A percentile compares a stretch with the other conserved stretches of the same genome.
Conservation (phyloP, 768 basidiomycete species). For the Neoboletus subvelutipes region DNA sequence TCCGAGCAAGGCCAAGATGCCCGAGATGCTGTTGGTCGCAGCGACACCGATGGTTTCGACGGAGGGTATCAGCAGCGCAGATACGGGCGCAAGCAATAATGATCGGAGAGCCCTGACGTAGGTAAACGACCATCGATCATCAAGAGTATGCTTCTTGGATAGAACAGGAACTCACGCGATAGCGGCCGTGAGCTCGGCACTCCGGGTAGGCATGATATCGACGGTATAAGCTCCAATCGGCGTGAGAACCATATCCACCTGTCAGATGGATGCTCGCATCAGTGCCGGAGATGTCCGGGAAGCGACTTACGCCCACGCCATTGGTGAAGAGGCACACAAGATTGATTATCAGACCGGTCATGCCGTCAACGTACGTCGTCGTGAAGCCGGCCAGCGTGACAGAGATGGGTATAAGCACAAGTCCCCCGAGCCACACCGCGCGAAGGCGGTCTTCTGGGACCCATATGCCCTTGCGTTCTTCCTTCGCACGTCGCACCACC, state of each 20-base stretch:
- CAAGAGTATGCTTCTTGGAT: neutral
- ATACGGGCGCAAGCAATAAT: conserved; percentile 14
- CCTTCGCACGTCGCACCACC: conserved; percentile 47
- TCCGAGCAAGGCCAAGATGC: conserved; percentile 48
- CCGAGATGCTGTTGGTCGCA: conserved; percentile 46
- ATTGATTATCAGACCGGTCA: conserved; percentile 48
- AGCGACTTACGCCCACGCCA: conserved; percentile 54
- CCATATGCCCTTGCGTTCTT: conserved; percentile 54
- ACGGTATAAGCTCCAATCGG: conserved; percentile 58
- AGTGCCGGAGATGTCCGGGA: neutral
- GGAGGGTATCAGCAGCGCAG: conserved; percentile 34
- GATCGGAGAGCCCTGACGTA: conserved; percentile 23
- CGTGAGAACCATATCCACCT: conserved; percentile 59
- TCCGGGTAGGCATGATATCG: conserved; percentile 58
- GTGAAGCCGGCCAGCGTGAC: conserved; percentile 48
- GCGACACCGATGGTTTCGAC: conserved; percentile 54
- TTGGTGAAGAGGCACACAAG: conserved; percentile 61
- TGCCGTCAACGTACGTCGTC: conserved; percentile 51
- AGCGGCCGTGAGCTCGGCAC: conserved; percentile 65
- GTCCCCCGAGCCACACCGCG: conserved; percentile 46
- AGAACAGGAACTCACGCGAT: conserved; percentile 42
- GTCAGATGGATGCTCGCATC: neutral
- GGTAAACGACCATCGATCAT: neutral
- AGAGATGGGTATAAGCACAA: conserved; percentile 53
- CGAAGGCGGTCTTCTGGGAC: conserved; percentile 69